phyloP scores from a whole-genome alignment of 495 filamentous ascomycete species.

The Daldinia loculata region DNA sequence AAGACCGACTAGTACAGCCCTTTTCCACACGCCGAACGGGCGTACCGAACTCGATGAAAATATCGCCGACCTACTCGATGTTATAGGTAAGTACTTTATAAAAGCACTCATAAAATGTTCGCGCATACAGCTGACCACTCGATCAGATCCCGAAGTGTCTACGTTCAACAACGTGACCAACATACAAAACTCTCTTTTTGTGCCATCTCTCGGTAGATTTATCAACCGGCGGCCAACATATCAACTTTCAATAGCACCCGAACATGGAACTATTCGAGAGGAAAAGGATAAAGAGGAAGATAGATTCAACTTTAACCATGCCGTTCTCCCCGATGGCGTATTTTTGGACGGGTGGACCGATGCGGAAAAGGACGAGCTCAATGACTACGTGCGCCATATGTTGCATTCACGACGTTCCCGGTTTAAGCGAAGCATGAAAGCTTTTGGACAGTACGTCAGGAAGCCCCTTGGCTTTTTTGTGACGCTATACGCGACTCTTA shows the following conservation, averaged over 20 bases:
- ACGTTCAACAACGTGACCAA: conserved; percentile 79
- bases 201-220: conserved; percentile 71
- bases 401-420: conserved; percentile 78
- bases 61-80: conserved; percentile 75
- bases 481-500: conserved; percentile 79
- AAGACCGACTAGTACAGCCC: conserved; percentile 38
- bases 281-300: conserved; percentile 40
- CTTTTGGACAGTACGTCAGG: conserved; percentile 76
- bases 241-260: conserved; percentile 64
- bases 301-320: conserved; percentile 49
- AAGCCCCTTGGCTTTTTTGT: conserved; percentile 79
- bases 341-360: conserved; percentile 72
- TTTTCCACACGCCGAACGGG: conserved; percentile 47
- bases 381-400: conserved; percentile 85
- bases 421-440: conserved; percentile 77
- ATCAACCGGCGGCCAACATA: conserved; percentile 79
- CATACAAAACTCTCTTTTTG: conserved; percentile 80
- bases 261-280: conserved; percentile 28
- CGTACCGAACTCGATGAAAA: conserved; percentile 62
- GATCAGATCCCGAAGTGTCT: conserved; percentile 75
- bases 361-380: conserved; percentile 74
- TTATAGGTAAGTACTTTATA: conserved; percentile 65
- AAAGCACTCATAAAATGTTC: background rate
- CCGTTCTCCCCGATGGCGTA: conserved; percentile 70
- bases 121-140: conserved; percentile 13